Evolutionary conservation across 768 basidiomycete genomes (phyloP).

Genomic region (Galerina marginata): DNA sequence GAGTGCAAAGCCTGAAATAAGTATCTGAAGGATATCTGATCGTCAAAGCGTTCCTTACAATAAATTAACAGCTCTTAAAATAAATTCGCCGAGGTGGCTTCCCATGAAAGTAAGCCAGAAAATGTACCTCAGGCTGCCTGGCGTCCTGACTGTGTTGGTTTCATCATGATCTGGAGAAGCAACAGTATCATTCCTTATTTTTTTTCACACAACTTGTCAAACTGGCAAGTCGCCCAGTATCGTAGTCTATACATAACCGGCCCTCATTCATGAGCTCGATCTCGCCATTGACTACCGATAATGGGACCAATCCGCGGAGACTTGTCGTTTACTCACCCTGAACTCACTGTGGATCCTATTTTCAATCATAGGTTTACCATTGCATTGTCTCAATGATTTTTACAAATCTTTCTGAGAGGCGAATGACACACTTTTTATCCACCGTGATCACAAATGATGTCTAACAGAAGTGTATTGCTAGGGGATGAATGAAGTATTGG

Average conservation of each 20-base stretch:
- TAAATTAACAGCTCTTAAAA: conserved; percentile 17
- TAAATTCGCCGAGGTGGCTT: conserved; percentile 7
- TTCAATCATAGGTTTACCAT: too few species aligned
- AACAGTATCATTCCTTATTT: conserved; percentile 7
- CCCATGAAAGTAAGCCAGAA: conserved; percentile 13
- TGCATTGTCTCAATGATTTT: too few species aligned
- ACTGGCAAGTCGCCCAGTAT: background rate
- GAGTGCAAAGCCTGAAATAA: background rate
- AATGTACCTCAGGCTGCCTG: conserved; percentile 5
- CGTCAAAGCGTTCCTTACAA: conserved; percentile 14
- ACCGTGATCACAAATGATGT: background rate
- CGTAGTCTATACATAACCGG: too few species aligned
- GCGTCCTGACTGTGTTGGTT: conserved; percentile 9
- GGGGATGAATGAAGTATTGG: conserved; percentile 9
- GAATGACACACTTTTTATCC: too few species aligned
- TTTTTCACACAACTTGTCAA: conserved; percentile 18
- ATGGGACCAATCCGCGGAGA: too few species aligned
- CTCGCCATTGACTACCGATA: too few species aligned
- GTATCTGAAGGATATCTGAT: conserved; percentile 10
- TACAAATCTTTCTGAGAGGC: too few species aligned
- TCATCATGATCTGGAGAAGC: conserved; percentile 19
- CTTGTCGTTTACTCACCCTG: too few species aligned
- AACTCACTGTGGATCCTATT: too few species aligned
- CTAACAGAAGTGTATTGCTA: conserved; percentile 3
- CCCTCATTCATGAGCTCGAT: background rate